A percentile compares a stretch with the other conserved stretches of the same genome.
These are phyloP conservation scores for Firmiana major DNA, from an alignment of 345 rosid species.

Conservation along the genomic window DNA sequence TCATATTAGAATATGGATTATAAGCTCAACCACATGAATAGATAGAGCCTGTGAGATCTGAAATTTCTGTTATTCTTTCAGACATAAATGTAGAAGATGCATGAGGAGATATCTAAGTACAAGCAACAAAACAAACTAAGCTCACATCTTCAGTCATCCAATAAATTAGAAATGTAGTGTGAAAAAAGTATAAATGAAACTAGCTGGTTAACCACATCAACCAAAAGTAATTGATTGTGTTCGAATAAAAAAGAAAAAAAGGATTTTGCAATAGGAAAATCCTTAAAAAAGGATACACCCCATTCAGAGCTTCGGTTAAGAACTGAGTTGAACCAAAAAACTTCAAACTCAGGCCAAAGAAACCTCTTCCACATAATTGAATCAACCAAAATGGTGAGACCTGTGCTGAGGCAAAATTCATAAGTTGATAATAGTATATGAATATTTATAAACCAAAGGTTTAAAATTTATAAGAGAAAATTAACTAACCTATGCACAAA, in stretches of 20 bases:
- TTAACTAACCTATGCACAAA: constrained; percentile 61
- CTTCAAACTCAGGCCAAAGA: constrained; percentile 95
- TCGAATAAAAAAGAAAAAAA: neutral
- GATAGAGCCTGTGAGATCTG: too few species aligned
- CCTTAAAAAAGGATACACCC: constrained; percentile 83
- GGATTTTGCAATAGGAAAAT: neutral
- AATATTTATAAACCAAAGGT: constrained; percentile 6
- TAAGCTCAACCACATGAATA: too few species aligned
- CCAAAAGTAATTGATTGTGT: neutral
- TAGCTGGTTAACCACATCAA: neutral
- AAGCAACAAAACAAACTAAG: too few species aligned
- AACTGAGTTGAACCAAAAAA: constrained; percentile 95
- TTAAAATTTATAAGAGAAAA: neutral
- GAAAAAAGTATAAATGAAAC: neutral
- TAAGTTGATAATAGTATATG: constrained; percentile 20
- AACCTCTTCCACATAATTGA: constrained; percentile 87
- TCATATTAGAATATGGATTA: too few species aligned
- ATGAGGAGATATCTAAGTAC: too few species aligned
- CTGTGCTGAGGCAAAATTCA: constrained; percentile 44
- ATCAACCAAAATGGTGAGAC: constrained; percentile 71
- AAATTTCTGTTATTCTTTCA: too few species aligned
- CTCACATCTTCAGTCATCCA: neutral
- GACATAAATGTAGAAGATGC: too few species aligned
- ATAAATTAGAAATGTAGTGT: neutral
- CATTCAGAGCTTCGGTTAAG: constrained; percentile 93